Percentiles rank a stretch among this genome's conserved stretches.
Evolutionary conservation across 2,329 filamentous ascomycete species (phyloP).

Genomic region (Volutella citrinella): DNA sequence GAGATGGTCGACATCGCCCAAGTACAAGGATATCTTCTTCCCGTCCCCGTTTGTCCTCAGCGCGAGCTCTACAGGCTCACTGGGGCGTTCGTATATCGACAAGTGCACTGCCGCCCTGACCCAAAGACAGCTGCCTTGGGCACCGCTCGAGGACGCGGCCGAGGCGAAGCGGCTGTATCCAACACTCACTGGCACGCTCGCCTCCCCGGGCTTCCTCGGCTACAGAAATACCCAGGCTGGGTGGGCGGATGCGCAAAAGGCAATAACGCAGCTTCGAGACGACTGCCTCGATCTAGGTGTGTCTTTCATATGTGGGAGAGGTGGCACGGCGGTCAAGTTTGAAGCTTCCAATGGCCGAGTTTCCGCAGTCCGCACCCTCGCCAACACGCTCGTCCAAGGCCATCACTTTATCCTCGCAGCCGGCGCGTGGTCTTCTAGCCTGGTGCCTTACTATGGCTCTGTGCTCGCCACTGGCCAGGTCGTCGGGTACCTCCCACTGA

Average conservation of each 20-base stretch:
- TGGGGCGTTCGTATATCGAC: slow-evolving; percentile 10
- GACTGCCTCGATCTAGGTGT: slow-evolving; percentile 14
- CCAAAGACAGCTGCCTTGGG: slow-evolving; percentile 9
- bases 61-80: no score
- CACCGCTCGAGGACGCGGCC: slow-evolving; percentile 1
- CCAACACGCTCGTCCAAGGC: slow-evolving; percentile 2
- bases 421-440: slow-evolving; percentile 11
- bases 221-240: slow-evolving; percentile 14
- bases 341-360: slow-evolving; percentile 4
- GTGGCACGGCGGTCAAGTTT: slow-evolving; percentile 11
- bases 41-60: no score
- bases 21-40: no score
- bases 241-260: slow-evolving; percentile 17
- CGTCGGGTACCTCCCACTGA: slow-evolving; percentile 13
- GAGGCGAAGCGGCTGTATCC: slow-evolving; percentile 4
- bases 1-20: no score
- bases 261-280: slow-evolving; percentile 14
- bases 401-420: slow-evolving; percentile 15
- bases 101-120: slow-evolving; percentile 13
- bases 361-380: slow-evolving; percentile 2
- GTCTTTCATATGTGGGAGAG: slow-evolving; percentile 12
- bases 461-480: slow-evolving; percentile 14
- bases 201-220: slow-evolving; percentile 11
- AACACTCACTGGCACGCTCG: slow-evolving; percentile 8
- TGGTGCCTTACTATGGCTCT: slow-evolving; percentile 13